These are phyloP conservation scores for Trichoderma atrobrunneum DNA, from an alignment of 2,329 filamentous ascomycete genomes.

Conservation along the genomic window DNA sequence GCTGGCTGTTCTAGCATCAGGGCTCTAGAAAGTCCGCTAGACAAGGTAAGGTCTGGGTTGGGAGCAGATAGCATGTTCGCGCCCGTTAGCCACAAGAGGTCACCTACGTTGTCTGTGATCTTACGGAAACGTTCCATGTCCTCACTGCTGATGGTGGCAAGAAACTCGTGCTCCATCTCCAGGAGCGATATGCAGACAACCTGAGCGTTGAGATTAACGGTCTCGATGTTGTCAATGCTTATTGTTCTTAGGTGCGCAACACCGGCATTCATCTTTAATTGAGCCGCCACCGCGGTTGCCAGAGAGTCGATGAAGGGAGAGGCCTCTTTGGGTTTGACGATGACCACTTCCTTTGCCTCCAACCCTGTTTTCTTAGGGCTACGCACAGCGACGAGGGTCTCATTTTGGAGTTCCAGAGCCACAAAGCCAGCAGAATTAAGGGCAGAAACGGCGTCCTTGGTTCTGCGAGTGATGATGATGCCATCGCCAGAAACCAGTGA, in stretches of 20 bases:
- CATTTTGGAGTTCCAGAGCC: background rate
- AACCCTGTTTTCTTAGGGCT: background rate
- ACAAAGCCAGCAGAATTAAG: background rate
- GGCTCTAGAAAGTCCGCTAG: background rate
- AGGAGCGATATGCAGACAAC: background rate
- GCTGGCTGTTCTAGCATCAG: slow-evolving; percentile 7
- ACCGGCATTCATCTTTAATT: background rate
- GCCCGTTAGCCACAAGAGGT: slow-evolving; percentile 1
- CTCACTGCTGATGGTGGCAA: slow-evolving; percentile 1
- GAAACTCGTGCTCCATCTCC: slow-evolving; percentile 2
- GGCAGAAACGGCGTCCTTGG: background rate
- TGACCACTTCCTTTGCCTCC: background rate
- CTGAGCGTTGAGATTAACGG: background rate
- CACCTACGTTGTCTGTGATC: background rate
- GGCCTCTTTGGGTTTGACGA: background rate
- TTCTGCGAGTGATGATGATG: background rate
- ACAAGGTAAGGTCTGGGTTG: slow-evolving; percentile 3
- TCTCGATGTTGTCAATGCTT: background rate
- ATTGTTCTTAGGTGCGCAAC: background rate
- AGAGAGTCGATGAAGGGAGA: background rate
- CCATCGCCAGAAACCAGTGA: background rate
- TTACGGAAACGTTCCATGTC: slow-evolving; percentile 8
- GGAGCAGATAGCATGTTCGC: slow-evolving; percentile 9
- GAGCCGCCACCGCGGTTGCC: background rate
- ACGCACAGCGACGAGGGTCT: background rate